phyloP scores from a whole-genome alignment of 805 yeast species.

The Lipomyces kockii region DNA sequence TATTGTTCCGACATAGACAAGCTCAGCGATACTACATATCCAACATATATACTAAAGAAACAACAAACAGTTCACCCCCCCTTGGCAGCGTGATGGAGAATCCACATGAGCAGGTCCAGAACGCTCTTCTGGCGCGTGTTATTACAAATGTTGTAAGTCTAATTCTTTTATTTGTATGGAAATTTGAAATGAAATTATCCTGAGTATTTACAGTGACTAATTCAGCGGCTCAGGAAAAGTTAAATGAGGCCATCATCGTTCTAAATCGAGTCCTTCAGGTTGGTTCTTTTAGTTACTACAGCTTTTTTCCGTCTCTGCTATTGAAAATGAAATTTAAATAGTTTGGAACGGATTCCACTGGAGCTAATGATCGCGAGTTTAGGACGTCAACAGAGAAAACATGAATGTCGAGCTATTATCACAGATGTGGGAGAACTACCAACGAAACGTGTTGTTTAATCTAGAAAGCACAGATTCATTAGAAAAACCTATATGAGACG shows the following conservation, averaged over 20 bases:
- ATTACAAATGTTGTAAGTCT: constrained; percentile 70
- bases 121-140: constrained; percentile 74
- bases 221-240: constrained; percentile 54
- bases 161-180: not conserved
- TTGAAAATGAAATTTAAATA: not conserved
- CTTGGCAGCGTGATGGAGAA: constrained; percentile 63
- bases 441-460: constrained; percentile 70
- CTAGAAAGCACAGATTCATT: constrained; percentile 65
- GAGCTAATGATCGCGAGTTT: not conserved
- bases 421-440: constrained; percentile 79
- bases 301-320: not conserved
- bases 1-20: too few relatives aligned
- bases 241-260: constrained; percentile 70
- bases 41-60: not conserved
- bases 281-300: constrained; percentile 23
- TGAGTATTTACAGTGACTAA: not conserved
- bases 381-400: constrained; percentile 65
- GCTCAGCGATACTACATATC: not conserved
- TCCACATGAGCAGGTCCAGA: constrained; percentile 83
- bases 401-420: constrained; percentile 72
- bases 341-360: not conserved
- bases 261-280: constrained; percentile 64
- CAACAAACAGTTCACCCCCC: not conserved
- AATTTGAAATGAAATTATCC: not conserved
- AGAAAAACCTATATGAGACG: constrained; percentile 40